A percentile compares a stretch with the other conserved stretches of the same genome.
Evolutionary conservation across 306 rosid genomes (phyloP).

Genomic region (Castanospermum australe): DNA sequence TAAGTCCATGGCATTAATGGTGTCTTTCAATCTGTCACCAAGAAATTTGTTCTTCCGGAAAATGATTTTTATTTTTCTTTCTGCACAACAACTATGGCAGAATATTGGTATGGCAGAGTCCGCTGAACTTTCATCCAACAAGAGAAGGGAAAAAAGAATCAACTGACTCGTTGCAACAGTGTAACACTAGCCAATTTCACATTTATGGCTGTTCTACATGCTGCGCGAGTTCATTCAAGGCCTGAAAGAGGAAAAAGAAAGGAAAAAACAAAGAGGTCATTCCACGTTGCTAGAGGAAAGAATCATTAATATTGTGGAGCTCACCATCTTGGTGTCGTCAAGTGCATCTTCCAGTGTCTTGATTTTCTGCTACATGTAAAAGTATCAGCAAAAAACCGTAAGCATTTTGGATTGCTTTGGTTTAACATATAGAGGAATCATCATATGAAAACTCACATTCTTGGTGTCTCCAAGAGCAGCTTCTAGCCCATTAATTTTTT

Average conservation of each 20-base stretch:
- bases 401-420: background rate
- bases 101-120: background rate
- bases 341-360: slow-evolving; percentile 68
- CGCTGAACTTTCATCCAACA: background rate
- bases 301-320: background rate
- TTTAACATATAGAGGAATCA: background rate
- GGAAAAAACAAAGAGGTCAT: background rate
- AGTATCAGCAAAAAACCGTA: background rate
- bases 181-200: slow-evolving; percentile 11
- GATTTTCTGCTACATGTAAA: slow-evolving; percentile 57
- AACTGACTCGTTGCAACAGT: background rate
- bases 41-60: background rate
- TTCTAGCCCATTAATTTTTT: slow-evolving; percentile 60
- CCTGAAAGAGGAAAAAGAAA: slow-evolving; percentile 42
- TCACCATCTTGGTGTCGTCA: slow-evolving; percentile 65
- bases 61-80: background rate
- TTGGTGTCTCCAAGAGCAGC: slow-evolving; percentile 53
- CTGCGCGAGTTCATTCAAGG: slow-evolving; percentile 52
- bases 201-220: slow-evolving; percentile 24
- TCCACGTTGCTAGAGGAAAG: background rate
- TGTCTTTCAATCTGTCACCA: no score
- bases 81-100: background rate
- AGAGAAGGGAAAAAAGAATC: background rate
- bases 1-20: background rate
- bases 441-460: slow-evolving; percentile 46